A percentile compares a stretch with the other conserved stretches of the same genome.
These are phyloP conservation scores for Phytophthora aleatoria DNA, from an alignment of 352 stramenopile genomes.

Conservation along the genomic window DNA sequence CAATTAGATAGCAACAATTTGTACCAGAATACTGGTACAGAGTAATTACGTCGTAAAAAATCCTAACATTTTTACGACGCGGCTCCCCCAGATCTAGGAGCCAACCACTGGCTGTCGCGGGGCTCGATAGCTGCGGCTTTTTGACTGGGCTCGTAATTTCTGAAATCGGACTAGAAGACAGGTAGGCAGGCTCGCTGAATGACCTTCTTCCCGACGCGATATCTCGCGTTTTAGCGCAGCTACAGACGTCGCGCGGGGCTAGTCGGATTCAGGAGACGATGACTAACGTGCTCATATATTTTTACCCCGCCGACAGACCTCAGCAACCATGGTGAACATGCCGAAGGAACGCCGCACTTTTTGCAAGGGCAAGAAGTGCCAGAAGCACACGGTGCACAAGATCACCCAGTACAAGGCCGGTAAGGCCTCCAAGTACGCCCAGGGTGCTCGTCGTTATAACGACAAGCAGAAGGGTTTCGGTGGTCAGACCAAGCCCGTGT, in stretches of 20 bases:
- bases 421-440: slow-evolving; percentile 99
- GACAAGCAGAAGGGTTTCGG: slow-evolving; percentile 99
- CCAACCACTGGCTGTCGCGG: slow-evolving; percentile 43
- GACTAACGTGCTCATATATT: slow-evolving; percentile 12
- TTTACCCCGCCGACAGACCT: slow-evolving; percentile 40
- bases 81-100: slow-evolving; percentile 2
- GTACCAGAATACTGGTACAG: not conserved
- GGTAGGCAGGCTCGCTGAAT: slow-evolving; percentile 38
- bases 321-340: slow-evolving; percentile 99
- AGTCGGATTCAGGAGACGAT: not conserved
- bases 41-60: slow-evolving; percentile 30
- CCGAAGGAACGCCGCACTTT: slow-evolving; percentile 99
- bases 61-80: slow-evolving; percentile 9
- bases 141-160: slow-evolving; percentile 61
- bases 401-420: slow-evolving; percentile 99
- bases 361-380: slow-evolving; percentile 99
- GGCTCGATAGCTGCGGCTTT: slow-evolving; percentile 30
- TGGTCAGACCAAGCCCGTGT: slow-evolving; percentile 99
- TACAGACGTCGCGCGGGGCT: not conserved
- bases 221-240: not conserved
- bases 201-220: not conserved
- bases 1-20: not conserved
- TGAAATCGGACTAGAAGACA: slow-evolving; percentile 91
- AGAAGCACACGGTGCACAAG: slow-evolving; percentile 99
- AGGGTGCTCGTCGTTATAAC: slow-evolving; percentile 98